Base-by-base conservation (phyloP, 78 protist genomes). In the Bodo saltans region DNA sequence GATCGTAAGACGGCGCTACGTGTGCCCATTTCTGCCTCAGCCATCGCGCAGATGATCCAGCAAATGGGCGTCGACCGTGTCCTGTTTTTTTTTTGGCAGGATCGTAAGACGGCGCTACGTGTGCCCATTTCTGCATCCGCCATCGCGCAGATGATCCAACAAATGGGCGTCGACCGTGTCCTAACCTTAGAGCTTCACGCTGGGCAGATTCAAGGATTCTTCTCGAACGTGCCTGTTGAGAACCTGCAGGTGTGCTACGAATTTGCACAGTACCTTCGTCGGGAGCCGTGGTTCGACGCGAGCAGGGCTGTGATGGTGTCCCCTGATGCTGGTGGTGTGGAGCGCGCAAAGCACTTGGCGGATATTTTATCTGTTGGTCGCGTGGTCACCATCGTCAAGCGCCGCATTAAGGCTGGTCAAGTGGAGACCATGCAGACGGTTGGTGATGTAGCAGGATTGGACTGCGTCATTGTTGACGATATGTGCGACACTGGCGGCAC, bases 171-270 rank as follows among this genome's bases (percentile, higher is more conserved):
- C 53, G 74, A 78, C 78, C 87, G 92, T 23, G 91, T 94, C 29
- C 26, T 90, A 32, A 35, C 90, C 17, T 2, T 92, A 85, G 97
- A 94, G 33, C 72, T 94, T 67, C 97, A 94, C 83, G 73, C 88
- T 34, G 83, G 84, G n/a, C 95, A 91, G 73, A 93, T 94, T 35
- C 97, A 93, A 72, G 96, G 94, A 33, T 92, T 89, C 86, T 92
- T 92, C 69, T 75, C 32, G 33, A 12, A 12, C 35, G 29, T 84
- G 3, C 91, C 94, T 8, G 70, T 80, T 47, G 94, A 92, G 74
- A 90, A 90, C 83, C 70, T 92, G 32, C 25, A 34, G 17, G 72
- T 68, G 3, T 1, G 40, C 28, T 41, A 35, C 28, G 84, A 41
- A 27, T 29, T 74, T 29, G 85, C 74, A 17, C 60, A 12, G 33